Evolutionary conservation across 1,139 yeast species (phyloP).

Genomic region (Yamadazyma epiphylla): DNA sequence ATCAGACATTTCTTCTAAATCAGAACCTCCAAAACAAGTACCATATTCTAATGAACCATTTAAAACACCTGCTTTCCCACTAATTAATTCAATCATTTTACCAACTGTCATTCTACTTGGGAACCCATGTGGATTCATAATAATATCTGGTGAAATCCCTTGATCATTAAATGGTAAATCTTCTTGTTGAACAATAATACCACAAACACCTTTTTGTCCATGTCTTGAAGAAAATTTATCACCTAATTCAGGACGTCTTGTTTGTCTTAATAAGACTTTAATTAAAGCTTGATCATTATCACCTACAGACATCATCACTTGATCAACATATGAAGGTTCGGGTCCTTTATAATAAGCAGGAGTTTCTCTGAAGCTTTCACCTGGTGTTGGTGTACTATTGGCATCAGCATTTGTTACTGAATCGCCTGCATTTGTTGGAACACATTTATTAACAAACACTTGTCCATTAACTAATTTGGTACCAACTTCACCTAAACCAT

Average conservation of each 20-base stretch:
- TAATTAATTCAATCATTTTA: slow-evolving; percentile 92
- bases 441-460: slow-evolving; percentile 87
- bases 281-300: slow-evolving; percentile 93
- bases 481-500: slow-evolving; percentile 97
- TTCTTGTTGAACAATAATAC: slow-evolving; percentile 93
- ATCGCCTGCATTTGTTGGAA: slow-evolving; percentile 85
- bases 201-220: slow-evolving; percentile 99
- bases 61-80: slow-evolving; percentile 96
- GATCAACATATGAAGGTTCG: slow-evolving; percentile 92
- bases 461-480: slow-evolving; percentile 88
- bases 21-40: slow-evolving; percentile 97
- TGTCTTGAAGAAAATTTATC: slow-evolving; percentile 96
- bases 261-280: slow-evolving; percentile 88
- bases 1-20: slow-evolving; percentile 92
- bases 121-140: slow-evolving; percentile 99
- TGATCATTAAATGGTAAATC: slow-evolving; percentile 93
- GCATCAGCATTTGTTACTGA: slow-evolving; percentile 48
- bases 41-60: slow-evolving; percentile 93
- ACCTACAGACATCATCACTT: slow-evolving; percentile 95
- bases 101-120: slow-evolving; percentile 99
- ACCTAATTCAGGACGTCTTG: slow-evolving; percentile 96
- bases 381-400: slow-evolving; percentile 15
- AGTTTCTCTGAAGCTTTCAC: slow-evolving; percentile 77
- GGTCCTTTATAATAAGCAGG: slow-evolving; percentile 93
- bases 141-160: slow-evolving; percentile 90